Base-by-base conservation (phyloP, 2,329 filamentous ascomycete genomes). In the Ceratocystis papillata region DNA sequence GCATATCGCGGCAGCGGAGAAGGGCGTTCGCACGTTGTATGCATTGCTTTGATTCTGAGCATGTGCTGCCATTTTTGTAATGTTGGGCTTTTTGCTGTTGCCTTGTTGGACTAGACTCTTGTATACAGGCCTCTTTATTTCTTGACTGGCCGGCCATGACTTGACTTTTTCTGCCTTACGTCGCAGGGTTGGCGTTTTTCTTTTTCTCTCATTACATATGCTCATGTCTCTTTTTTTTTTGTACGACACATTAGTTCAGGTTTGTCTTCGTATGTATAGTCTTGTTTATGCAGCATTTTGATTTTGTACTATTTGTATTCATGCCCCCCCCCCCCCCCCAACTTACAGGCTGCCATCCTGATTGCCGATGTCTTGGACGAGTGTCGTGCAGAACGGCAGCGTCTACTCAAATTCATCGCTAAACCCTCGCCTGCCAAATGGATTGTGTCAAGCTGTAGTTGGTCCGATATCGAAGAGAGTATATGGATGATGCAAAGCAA, bases 1-100 rank as follows among this genome's bases (percentile, higher is more conserved):
- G 87, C 89, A 93, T 78, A 77, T 93, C 68, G 86, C 84, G 12
- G 86, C 83, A 20, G 88, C 85, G 1, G 81, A 87, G 74, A 87
- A 87, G 75, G 87, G 83, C 1, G 84, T 85, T 3, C 79, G 83
- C 72, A 86, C 81, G 22, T 74, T 93, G 72, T 84, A 85, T 73
- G 77, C 83, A 71, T 75, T 86, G 71, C 81, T 87, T 80, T 89
- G 77, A 81, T 62, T 61, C 10, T 41, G 5, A 55, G 60, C 65
- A 37, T 59, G 30, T 62, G 22, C 30, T 22, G 28, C 22, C 7
- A 55, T 55, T 64, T 33, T n/a, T 37, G 46, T 63, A 25, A 44
- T 62, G 37, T 33, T 20, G 30, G 20, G 3, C 37, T 41, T 41
- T 48, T 28, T n/a, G 30, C 50, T 45, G 28, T 17, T 20, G 25